These are phyloP conservation scores for Lathyrus tuberosus DNA, from an alignment of 306 rosid species.

Conservation along the genomic window DNA sequence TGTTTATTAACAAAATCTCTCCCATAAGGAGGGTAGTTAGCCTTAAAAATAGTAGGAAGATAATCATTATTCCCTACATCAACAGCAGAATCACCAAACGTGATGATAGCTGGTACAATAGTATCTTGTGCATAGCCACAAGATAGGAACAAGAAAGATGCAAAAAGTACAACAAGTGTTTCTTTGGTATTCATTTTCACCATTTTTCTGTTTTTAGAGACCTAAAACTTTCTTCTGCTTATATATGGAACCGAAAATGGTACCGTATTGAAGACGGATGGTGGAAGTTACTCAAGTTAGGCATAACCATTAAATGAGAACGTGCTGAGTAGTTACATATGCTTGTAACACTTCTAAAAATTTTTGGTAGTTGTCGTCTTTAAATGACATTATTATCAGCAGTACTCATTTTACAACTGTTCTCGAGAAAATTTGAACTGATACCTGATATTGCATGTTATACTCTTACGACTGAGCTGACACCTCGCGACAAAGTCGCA, in stretches of 20 bases:
- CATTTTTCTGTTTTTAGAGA: slow-evolving; percentile 39
- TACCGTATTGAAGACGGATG: slow-evolving; percentile 61
- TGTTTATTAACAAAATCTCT: slow-evolving; percentile 83
- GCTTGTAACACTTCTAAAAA: slow-evolving; percentile 4
- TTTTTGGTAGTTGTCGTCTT: neutral
- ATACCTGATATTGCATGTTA: neutral
- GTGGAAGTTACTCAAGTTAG: slow-evolving; percentile 56
- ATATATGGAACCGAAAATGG: slow-evolving; percentile 45
- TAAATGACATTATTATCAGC: neutral
- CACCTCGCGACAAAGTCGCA: neutral
- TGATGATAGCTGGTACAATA: slow-evolving; percentile 80
- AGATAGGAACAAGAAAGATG: slow-evolving; percentile 39
- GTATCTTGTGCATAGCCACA: slow-evolving; percentile 71
- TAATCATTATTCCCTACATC: slow-evolving; percentile 95
- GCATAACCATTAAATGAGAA: slow-evolving; percentile 57
- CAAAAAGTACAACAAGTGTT: slow-evolving; percentile 49
- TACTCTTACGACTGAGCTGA: neutral
- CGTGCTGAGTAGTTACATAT: slow-evolving; percentile 41
- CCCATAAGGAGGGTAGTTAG: slow-evolving; percentile 95
- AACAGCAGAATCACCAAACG: slow-evolving; percentile 89
- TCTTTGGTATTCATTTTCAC: slow-evolving; percentile 46
- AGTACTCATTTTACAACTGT: neutral
- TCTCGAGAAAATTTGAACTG: neutral
- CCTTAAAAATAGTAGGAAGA: slow-evolving; percentile 75
- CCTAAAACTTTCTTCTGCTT: slow-evolving; percentile 11